These are phyloP conservation scores for Epichloe typhina DNA, from an alignment of 2,329 filamentous ascomycete species.

Conservation along the genomic window DNA sequence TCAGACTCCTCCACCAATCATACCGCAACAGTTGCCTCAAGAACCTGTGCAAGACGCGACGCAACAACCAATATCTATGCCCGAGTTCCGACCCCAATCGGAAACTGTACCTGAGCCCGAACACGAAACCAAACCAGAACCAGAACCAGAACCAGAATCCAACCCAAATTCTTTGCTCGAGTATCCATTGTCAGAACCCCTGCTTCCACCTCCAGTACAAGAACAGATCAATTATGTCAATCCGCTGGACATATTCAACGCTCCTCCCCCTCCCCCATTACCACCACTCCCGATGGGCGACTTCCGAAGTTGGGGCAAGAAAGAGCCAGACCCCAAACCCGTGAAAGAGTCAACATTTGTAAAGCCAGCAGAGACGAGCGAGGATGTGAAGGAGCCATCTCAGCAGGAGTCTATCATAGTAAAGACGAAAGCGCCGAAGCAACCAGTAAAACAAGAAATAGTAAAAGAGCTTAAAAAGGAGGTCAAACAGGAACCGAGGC, in stretches of 20 bases:
- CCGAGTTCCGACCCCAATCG: background rate
- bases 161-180: background rate
- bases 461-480: slow-evolving; percentile 1
- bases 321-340: slow-evolving; percentile 2
- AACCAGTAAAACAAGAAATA: slow-evolving; percentile 7
- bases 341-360: slow-evolving; percentile 4
- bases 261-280: slow-evolving; percentile 15
- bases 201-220: slow-evolving; percentile 3
- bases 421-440: slow-evolving; percentile 5
- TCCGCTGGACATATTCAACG: slow-evolving; percentile 23
- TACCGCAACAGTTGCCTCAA: slow-evolving; percentile 1
- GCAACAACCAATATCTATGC: background rate
- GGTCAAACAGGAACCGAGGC: slow-evolving; percentile 7
- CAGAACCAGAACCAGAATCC: background rate
- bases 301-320: slow-evolving; percentile 8
- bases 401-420: slow-evolving; percentile 7
- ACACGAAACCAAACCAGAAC: background rate
- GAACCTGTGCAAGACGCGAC: slow-evolving; percentile 4
- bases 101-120: background rate
- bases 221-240: slow-evolving; percentile 22
- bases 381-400: slow-evolving; percentile 5
- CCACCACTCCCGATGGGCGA: slow-evolving; percentile 14
- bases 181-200: background rate
- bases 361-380: slow-evolving; percentile 1
- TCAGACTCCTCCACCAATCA: slow-evolving; percentile 5